Evolutionary conservation across 805 yeast genomes (phyloP).

Genomic region (Zygosaccharomyces bailii): DNA sequence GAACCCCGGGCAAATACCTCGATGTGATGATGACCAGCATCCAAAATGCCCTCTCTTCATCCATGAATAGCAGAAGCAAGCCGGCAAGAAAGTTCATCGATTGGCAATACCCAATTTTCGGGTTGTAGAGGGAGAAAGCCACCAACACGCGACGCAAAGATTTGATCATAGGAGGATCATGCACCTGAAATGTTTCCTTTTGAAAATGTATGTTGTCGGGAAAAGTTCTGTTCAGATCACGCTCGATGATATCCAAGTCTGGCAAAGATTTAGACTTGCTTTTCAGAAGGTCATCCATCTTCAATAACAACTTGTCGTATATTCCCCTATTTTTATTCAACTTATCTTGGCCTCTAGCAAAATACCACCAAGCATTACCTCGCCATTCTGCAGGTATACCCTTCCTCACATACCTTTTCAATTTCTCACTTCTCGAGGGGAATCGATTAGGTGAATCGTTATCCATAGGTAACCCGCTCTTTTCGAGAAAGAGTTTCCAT

Average conservation of each 20-base stretch:
- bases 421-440: conserved; percentile 74
- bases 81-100: conserved; percentile 92
- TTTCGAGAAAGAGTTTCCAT: conserved; percentile 68
- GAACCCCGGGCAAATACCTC: conserved; percentile 83
- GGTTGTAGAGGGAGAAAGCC: conserved; percentile 82
- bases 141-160: conserved; percentile 75
- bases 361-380: conserved; percentile 95
- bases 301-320: conserved; percentile 63
- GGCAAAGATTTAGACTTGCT: conserved; percentile 15
- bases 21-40: conserved; percentile 90
- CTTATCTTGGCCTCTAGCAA: conserved; percentile 78
- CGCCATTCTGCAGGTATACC: conserved; percentile 98
- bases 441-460: conserved; percentile 58
- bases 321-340: conserved; percentile 67
- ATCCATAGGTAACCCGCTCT: conserved; percentile 55
- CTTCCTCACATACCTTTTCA: conserved; percentile 77
- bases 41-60: conserved; percentile 92
- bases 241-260: conserved; percentile 88
- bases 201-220: conserved; percentile 89
- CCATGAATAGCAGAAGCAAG: conserved; percentile 73
- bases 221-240: conserved; percentile 90
- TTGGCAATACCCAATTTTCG: conserved; percentile 93
- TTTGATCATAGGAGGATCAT: conserved; percentile 63
- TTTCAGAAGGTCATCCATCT: conserved; percentile 45
- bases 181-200: conserved; percentile 32